phyloP scores from a whole-genome alignment of 192 early-diverging fungal species.

The Backusella liffmaniae region DNA sequence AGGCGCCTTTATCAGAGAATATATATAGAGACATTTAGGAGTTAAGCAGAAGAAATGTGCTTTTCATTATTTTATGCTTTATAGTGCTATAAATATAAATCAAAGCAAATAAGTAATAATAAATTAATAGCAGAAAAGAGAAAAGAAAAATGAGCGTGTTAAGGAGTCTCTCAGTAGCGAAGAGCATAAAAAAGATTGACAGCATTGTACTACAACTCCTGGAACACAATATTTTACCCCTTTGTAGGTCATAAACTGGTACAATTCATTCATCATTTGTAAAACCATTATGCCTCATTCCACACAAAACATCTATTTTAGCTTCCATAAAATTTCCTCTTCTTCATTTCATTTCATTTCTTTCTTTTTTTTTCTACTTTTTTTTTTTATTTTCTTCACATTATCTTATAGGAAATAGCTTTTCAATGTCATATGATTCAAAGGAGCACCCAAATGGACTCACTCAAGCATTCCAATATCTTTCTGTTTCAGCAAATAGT shows the following conservation, averaged over 20 bases:
- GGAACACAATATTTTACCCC: not conserved
- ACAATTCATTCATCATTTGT: not conserved
- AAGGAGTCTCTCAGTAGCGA: not conserved
- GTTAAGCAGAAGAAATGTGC: not conserved
- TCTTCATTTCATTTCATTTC: not conserved
- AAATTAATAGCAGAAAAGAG: not conserved
- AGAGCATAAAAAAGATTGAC: not conserved
- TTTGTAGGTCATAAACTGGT: not conserved
- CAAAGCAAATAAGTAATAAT: not conserved
- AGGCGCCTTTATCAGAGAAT: not conserved
- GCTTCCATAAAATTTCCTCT: not conserved
- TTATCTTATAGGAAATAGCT: not conserved
- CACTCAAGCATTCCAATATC: slow-evolving; percentile 2
- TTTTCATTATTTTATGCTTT: not conserved
- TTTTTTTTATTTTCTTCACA: not conserved
- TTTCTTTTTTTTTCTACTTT: not conserved
- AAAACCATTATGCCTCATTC: not conserved
- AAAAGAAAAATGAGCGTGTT: not conserved
- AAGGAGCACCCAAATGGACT: not conserved
- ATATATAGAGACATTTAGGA: not conserved
- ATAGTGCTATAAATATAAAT: not conserved
- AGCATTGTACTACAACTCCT: slow-evolving; percentile 2
- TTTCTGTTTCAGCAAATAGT: slow-evolving; percentile 4
- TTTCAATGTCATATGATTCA: not conserved
- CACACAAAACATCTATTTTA: not conserved